Conservation (phyloP, 2,329 filamentous ascomycete species). For the Botryosphaeria dothidea region DNA sequence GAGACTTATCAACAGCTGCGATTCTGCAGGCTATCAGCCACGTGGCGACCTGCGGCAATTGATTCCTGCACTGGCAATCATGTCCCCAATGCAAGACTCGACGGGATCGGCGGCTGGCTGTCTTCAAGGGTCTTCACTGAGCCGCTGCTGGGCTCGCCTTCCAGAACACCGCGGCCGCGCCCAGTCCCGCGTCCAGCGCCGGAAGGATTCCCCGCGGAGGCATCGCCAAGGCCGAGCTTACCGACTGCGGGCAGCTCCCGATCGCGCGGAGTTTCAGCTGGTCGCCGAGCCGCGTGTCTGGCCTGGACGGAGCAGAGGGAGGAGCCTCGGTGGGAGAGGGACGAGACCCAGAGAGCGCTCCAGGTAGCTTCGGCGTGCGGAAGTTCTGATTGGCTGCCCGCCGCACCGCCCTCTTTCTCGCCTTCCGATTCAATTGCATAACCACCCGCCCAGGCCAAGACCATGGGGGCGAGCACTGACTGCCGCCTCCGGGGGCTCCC, state of each 20-base stretch:
- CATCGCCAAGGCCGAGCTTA: neutral
- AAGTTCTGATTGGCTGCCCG: neutral
- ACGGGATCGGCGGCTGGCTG: neutral
- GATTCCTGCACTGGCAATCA: neutral
- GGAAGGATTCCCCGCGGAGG: neutral
- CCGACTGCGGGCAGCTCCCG: neutral
- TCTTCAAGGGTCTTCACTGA: too few relatives aligned
- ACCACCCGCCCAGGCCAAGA: neutral
- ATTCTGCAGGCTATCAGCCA: neutral
- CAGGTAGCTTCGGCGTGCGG: constrained; percentile 14
- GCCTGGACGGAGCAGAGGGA: too few relatives aligned
- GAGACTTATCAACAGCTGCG: neutral
- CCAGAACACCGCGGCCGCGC: neutral
- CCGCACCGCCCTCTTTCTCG: neutral
- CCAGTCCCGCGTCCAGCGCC: neutral
- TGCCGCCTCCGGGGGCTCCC: neutral
- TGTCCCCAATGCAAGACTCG: neutral
- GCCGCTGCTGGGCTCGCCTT: neutral
- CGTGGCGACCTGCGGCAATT: neutral
- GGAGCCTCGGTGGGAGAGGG: too few relatives aligned
- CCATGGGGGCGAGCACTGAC: neutral
- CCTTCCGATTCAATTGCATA: constrained; percentile 6
- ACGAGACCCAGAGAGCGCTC: neutral
- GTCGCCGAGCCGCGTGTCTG: neutral
- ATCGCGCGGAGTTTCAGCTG: neutral